Base-by-base conservation (phyloP, 305 asterid genomes). In the Plantago rigida region DNA sequence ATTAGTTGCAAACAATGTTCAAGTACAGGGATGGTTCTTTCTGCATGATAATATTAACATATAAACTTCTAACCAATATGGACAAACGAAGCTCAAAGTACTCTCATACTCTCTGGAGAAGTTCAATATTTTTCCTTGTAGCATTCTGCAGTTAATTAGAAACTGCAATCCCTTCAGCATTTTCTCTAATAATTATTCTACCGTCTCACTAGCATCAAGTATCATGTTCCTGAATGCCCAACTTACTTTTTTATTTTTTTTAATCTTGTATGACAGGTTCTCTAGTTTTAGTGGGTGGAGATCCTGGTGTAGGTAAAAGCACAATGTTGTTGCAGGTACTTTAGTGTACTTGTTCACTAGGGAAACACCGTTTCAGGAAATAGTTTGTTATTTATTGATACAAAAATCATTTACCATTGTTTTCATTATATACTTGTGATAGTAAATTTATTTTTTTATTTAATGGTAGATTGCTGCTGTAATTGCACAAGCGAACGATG, bases 291-390 rank as follows among this genome's bases (percentile, higher is more conserved):
- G 86, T 92, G 62, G 97, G 97, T 41, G 99, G 99, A 59, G 99
- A 92, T 78, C 99, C 99, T 15, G 99, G 99, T 68, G 84, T 92
- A 51, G 99, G 99, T 69, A 92, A 92, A 83, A 92, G 96, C 78
- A 92, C 99, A 9, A 62, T 92, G 56, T 53, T 89, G 78, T 78
- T 92, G 77, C 95, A 92, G 97, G 99, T 92, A 80, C 64, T 66
- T 66, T 29, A 34, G 46, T 65, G 75, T 52, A 31, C 76, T 51
- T 71, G 53, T 49, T 66, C 60, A 6, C 29, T 24, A 52, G 42
- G 58, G 54, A 39, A 36, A 51, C 55, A 53, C 34, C 36, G 54
- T 53, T 48, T 47, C 51, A 22, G 26, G 19, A 44, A n/a, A 45
- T 36, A 56, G 29, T 47, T 48, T 56, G 34, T 22, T 59, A 15